A percentile compares a stretch with the other conserved stretches of the same genome.
Evolutionary conservation across 164 flowering plant species (phyloP).

Genomic region (grape (Vitis vinifera)): DNA sequence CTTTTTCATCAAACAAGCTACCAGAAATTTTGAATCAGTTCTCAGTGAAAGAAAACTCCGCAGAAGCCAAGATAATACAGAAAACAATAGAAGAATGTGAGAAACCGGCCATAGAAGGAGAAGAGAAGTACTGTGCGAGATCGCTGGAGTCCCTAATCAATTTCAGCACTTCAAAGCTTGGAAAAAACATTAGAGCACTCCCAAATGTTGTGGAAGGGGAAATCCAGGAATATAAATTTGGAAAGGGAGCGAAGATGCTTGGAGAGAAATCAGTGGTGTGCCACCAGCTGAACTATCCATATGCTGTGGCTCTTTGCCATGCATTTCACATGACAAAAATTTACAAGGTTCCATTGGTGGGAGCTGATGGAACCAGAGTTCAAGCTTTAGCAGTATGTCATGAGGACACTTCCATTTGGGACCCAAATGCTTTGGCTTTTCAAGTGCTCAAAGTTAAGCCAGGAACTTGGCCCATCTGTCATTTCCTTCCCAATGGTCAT

Average conservation of each 20-base stretch:
- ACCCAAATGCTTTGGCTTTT: conserved; percentile 52
- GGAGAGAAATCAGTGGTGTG: conserved; percentile 34
- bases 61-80: conserved; percentile 36
- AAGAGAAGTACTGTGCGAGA: conserved; percentile 50
- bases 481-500: conserved; percentile 53
- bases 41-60: conserved; percentile 26
- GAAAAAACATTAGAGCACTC: conserved; percentile 30
- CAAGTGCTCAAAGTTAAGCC: conserved; percentile 47
- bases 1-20: conserved; percentile 38
- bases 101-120: conserved; percentile 29
- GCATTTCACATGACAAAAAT: conserved; percentile 23
- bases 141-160: conserved; percentile 54
- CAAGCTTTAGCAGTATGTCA: conserved; percentile 46
- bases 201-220: conserved; percentile 39
- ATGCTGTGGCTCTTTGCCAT: conserved; percentile 48
- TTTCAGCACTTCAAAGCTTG: conserved; percentile 39
- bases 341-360: conserved; percentile 33
- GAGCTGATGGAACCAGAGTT: conserved; percentile 40
- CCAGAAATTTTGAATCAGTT: conserved; percentile 27
- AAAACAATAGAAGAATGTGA: conserved; percentile 47
- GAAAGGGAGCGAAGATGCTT: conserved; percentile 19
- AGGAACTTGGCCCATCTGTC: conserved; percentile 49
- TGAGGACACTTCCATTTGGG: conserved; percentile 43
- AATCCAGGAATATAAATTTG: conserved; percentile 21
- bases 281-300: conserved; percentile 42